phyloP scores from a whole-genome alignment of 2,329 filamentous ascomycete species.

The Pleomassaria siparia region DNA sequence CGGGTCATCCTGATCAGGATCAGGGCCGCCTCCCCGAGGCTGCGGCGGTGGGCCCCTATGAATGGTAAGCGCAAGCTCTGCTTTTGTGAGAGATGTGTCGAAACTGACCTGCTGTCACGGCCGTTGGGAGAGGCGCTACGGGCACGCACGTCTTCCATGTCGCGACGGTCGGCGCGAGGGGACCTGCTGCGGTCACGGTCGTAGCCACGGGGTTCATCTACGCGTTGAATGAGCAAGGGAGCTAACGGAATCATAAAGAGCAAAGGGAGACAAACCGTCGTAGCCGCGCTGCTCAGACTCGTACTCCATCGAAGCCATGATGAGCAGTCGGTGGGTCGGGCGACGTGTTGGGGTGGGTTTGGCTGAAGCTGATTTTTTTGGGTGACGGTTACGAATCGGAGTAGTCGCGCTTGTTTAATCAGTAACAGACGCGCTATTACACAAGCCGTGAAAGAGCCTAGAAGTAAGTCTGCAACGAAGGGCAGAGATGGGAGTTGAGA shows the following conservation, averaged over 20 bases:
- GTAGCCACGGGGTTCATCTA: constrained; percentile 62
- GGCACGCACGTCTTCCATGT: constrained; percentile 58
- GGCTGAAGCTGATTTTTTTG: constrained; percentile 3
- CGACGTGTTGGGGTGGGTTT: constrained; percentile 22
- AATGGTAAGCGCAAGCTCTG: constrained; percentile 19
- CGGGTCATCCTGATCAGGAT: constrained; percentile 70
- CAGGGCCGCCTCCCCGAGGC: constrained; percentile 52
- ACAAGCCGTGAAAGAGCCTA: neutral
- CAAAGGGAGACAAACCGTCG: constrained; percentile 56
- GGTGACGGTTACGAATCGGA: constrained; percentile 35
- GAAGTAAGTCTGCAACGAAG: constrained; percentile 1
- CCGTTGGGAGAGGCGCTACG: constrained; percentile 67
- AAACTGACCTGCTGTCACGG: constrained; percentile 48
- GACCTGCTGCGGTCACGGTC: constrained; percentile 68
- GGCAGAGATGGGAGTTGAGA: neutral
- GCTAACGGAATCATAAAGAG: constrained; percentile 8
- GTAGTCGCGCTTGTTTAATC: constrained; percentile 26
- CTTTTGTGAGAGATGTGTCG: neutral
- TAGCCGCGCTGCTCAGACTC: constrained; percentile 67
- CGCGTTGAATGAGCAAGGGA: constrained; percentile 24
- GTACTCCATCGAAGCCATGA: constrained; percentile 61
- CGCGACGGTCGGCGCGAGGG: constrained; percentile 56
- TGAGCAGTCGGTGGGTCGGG: constrained; percentile 24
- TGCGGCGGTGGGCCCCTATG: constrained; percentile 52
- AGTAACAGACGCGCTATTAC: constrained; percentile 30